Conservation (phyloP, 176 grass and related monocot genomes). For the Zoysia japonica region DNA sequence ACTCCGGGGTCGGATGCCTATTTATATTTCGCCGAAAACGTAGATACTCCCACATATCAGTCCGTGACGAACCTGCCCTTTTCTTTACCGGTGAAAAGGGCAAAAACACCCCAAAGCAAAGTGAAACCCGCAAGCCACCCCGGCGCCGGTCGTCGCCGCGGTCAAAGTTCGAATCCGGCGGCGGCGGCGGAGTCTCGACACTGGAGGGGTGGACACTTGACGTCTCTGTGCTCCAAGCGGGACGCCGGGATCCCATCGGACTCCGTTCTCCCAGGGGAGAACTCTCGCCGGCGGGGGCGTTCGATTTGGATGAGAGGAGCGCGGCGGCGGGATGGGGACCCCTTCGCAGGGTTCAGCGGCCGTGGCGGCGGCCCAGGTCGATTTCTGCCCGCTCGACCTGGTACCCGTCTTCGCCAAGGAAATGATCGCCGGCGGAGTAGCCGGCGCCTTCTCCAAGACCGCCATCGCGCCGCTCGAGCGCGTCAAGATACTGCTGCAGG, state of each 20-base stretch:
- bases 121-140: conserved; percentile 31
- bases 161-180: conserved; percentile 50
- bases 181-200: neutral
- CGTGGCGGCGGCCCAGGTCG: conserved; percentile 76
- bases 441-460: conserved; percentile 91
- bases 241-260: conserved; percentile 34
- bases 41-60: conserved; percentile 22
- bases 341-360: conserved; percentile 81
- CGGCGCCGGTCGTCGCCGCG: conserved; percentile 31
- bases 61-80: neutral
- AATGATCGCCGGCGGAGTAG: conserved; percentile 81
- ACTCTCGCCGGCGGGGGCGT: conserved; percentile 34
- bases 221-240: too few species aligned
- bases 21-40: neutral
- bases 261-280: conserved; percentile 17
- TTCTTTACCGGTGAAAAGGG: neutral
- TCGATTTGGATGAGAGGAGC: conserved; percentile 62
- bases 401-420: conserved; percentile 90
- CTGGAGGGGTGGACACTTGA: neutral
- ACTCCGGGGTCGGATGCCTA: too few species aligned
- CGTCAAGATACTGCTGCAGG: conserved; percentile 91
- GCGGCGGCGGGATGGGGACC: conserved; percentile 51
- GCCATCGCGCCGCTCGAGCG: conserved; percentile 92
- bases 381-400: conserved; percentile 69
- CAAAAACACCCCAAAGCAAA: conserved; percentile 3